Evolutionary conservation across 2,329 filamentous ascomycete genomes (phyloP).

Genomic region (Coniosporium tulheliwenetii): DNA sequence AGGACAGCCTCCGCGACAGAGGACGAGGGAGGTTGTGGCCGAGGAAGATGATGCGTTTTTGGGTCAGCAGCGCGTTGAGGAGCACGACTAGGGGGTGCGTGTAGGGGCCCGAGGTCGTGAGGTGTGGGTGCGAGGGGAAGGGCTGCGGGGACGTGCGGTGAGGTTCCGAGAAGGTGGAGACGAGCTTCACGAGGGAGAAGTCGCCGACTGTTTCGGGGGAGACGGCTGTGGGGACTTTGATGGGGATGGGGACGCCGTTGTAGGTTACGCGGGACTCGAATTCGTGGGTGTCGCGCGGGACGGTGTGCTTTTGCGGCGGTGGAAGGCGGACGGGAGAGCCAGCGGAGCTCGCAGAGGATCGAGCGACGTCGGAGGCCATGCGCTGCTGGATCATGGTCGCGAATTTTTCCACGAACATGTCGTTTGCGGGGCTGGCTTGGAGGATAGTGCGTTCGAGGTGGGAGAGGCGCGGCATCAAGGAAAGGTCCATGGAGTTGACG

Average conservation of each 20-base stretch:
- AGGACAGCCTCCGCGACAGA: constrained; percentile 97
- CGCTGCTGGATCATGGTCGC: constrained; percentile 83
- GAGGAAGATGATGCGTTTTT: constrained; percentile 91
- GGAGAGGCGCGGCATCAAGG: constrained; percentile 75
- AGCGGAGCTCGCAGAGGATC: constrained; percentile 7
- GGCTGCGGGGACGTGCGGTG: constrained; percentile 73
- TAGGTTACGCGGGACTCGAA: constrained; percentile 93
- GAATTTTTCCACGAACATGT: constrained; percentile 96
- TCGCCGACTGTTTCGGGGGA: constrained; percentile 95
- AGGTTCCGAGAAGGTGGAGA: constrained; percentile 77
- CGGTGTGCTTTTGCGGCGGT: constrained; percentile 15
- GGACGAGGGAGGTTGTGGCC: constrained; percentile 90
- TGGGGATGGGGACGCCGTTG: constrained; percentile 89
- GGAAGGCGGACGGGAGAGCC: not conserved
- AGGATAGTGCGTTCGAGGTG: constrained; percentile 72
- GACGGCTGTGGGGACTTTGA: constrained; percentile 87
- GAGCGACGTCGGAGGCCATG: constrained; percentile 43
- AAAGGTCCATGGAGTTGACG: constrained; percentile 93
- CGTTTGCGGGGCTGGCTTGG: constrained; percentile 82
- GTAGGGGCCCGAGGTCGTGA: constrained; percentile 77
- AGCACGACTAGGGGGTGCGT: constrained; percentile 94
- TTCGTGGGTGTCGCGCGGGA: constrained; percentile 91
- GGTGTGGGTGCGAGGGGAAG: constrained; percentile 71
- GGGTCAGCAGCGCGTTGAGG: constrained; percentile 84
- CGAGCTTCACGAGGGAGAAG: constrained; percentile 93